A percentile compares a stretch with the other conserved stretches of the same genome.
Conservation (phyloP, 257 asterid species). For the Nicotiana knightiana region DNA sequence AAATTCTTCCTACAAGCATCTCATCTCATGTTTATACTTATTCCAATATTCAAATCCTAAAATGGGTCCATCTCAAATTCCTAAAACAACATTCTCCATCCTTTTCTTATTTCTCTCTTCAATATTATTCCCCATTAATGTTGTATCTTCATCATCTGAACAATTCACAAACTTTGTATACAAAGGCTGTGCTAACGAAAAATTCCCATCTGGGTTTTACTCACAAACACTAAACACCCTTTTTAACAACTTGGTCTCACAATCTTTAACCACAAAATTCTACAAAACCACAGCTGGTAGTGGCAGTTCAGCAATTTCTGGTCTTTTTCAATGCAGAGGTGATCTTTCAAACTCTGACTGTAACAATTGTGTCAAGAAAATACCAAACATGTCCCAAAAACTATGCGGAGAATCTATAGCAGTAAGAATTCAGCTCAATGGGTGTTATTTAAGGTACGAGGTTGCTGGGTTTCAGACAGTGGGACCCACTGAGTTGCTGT, state of each 20-base stretch:
- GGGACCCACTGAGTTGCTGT: conserved; percentile 49
- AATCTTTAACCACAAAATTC: conserved; percentile 57
- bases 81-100: background rate
- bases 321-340: conserved; percentile 76
- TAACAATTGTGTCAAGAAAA: conserved; percentile 36
- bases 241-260: conserved; percentile 38
- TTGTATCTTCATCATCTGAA: conserved; percentile 23
- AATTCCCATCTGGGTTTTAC: conserved; percentile 41
- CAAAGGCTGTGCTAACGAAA: conserved; percentile 86
- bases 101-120: conserved; percentile 11
- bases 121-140: background rate
- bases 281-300: conserved; percentile 44
- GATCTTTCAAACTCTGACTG: conserved; percentile 59
- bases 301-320: conserved; percentile 42
- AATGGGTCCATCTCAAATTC: conserved; percentile 43
- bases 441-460: conserved; percentile 63
- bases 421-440: conserved; percentile 54
- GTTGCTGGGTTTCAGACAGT: conserved; percentile 42
- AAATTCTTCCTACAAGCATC: background rate
- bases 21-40: background rate
- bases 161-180: conserved; percentile 49
- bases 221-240: conserved; percentile 38
- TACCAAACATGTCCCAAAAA: conserved; percentile 28
- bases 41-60: conserved; percentile 10
- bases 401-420: conserved; percentile 60